Percentiles rank a stretch among this genome's conserved stretches.
These are phyloP conservation scores for Boletus barrowsii DNA, from an alignment of 768 basidiomycete species.

Conservation along the genomic window DNA sequence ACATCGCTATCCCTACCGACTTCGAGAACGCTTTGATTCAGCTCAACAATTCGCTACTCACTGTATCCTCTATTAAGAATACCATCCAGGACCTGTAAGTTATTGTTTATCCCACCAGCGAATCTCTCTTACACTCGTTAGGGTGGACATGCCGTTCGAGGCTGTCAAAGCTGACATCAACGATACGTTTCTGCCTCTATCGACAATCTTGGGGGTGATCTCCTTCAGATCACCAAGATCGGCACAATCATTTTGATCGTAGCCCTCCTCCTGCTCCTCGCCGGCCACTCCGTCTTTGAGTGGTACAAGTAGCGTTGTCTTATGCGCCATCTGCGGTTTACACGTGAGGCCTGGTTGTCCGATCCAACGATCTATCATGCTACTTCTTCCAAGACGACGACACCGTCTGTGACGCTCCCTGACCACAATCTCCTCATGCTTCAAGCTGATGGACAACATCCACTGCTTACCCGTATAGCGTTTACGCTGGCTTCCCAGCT, in stretches of 20 bases:
- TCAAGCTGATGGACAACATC: slow-evolving; percentile 64
- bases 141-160: slow-evolving; percentile 86
- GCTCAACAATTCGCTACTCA: slow-evolving; percentile 80
- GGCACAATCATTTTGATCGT: slow-evolving; percentile 71
- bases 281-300: slow-evolving; percentile 71
- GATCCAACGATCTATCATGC: slow-evolving; percentile 62
- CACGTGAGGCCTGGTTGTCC: slow-evolving; percentile 72
- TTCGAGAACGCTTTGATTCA: slow-evolving; percentile 68
- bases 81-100: slow-evolving; percentile 66
- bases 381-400: slow-evolving; percentile 17
- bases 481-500: slow-evolving; percentile 51
- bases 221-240: slow-evolving; percentile 79
- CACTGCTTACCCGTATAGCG: slow-evolving; percentile 65
- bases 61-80: slow-evolving; percentile 69
- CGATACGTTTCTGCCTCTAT: slow-evolving; percentile 75
- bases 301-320: slow-evolving; percentile 87
- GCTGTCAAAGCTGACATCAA: slow-evolving; percentile 87
- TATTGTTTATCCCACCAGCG: background rate
- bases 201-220: slow-evolving; percentile 76
- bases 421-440: slow-evolving; percentile 81
- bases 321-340: slow-evolving; percentile 60
- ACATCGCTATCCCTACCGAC: slow-evolving; percentile 74
- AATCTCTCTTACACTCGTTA: slow-evolving; percentile 25
- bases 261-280: slow-evolving; percentile 69
- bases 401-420: slow-evolving; percentile 58